These are phyloP conservation scores for Protomyces gravidus DNA, from an alignment of 1,139 yeast genomes.

Conservation along the genomic window DNA sequence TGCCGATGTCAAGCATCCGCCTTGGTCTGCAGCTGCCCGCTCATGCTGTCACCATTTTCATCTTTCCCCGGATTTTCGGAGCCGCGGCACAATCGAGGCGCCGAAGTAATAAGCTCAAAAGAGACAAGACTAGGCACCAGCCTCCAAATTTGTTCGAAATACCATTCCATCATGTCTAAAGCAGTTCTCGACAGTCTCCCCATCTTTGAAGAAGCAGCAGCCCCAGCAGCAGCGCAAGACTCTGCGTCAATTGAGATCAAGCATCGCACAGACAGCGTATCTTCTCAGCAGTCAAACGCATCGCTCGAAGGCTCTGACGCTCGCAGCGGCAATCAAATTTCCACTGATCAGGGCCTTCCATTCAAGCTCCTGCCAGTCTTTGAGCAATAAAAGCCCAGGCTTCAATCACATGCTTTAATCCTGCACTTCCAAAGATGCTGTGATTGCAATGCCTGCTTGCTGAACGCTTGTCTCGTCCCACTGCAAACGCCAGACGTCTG, in stretches of 20 bases:
- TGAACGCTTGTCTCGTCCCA: too few species aligned
- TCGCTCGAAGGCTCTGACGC: background rate
- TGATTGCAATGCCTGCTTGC: too few species aligned
- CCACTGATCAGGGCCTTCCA: background rate
- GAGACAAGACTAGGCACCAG: too few species aligned
- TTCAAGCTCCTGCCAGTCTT: slow-evolving; percentile 2
- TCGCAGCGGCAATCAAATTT: background rate
- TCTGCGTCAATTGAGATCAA: background rate
- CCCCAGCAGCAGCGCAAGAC: background rate
- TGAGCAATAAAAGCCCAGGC: too few species aligned
- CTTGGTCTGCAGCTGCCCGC: too few species aligned
- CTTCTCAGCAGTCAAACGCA: background rate
- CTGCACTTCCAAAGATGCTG: too few species aligned
- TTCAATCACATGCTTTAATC: too few species aligned
- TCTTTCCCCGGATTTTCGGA: background rate
- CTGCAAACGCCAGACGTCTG: too few species aligned
- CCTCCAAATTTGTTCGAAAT: background rate
- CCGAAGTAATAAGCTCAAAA: too few species aligned
- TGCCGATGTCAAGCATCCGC: too few species aligned
- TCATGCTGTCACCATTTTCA: too few species aligned
- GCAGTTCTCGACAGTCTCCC: background rate
- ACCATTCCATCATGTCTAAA: background rate
- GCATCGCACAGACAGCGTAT: background rate
- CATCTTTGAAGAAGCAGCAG: background rate
- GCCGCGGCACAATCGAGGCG: too few species aligned